Conservation (phyloP, 1,284 basidiomycete genomes). For the Malassezia dermatis region DNA sequence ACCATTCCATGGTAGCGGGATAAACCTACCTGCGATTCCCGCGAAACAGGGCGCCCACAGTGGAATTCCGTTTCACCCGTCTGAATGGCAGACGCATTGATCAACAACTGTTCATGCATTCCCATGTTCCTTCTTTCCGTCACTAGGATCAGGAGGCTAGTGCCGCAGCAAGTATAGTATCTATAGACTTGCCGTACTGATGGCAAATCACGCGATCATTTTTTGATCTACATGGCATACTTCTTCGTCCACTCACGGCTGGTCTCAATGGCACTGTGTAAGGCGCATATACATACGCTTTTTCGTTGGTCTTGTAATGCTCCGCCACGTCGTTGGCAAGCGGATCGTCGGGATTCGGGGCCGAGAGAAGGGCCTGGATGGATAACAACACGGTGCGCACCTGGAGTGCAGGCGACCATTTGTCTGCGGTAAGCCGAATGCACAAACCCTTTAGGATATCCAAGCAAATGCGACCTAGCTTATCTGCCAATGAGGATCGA, state of each 20-base stretch:
- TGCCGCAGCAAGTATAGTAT: background rate
- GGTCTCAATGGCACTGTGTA: slow-evolving; percentile 38
- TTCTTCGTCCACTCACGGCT: slow-evolving; percentile 38
- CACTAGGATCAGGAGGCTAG: background rate
- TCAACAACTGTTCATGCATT: background rate
- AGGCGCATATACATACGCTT: slow-evolving; percentile 57
- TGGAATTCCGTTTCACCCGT: background rate
- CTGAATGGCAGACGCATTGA: background rate
- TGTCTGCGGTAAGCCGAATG: slow-evolving; percentile 56
- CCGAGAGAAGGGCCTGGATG: slow-evolving; percentile 84
- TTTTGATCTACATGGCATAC: slow-evolving; percentile 24
- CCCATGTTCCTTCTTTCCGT: background rate
- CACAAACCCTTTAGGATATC: slow-evolving; percentile 81
- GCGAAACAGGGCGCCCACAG: background rate
- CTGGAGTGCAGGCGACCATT: slow-evolving; percentile 97
- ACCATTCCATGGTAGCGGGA: background rate
- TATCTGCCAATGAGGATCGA: slow-evolving; percentile 56
- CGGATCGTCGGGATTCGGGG: slow-evolving; percentile 98
- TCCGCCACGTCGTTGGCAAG: slow-evolving; percentile 84
- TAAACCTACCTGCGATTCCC: background rate
- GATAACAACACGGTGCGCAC: slow-evolving; percentile 95
- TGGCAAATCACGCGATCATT: background rate
- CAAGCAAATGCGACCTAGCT: slow-evolving; percentile 91
- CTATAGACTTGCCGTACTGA: background rate
- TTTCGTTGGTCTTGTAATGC: slow-evolving; percentile 96